These are phyloP conservation scores for Elsinoe necatrix DNA, from an alignment of 2,329 filamentous ascomycete species.

Conservation along the genomic window DNA sequence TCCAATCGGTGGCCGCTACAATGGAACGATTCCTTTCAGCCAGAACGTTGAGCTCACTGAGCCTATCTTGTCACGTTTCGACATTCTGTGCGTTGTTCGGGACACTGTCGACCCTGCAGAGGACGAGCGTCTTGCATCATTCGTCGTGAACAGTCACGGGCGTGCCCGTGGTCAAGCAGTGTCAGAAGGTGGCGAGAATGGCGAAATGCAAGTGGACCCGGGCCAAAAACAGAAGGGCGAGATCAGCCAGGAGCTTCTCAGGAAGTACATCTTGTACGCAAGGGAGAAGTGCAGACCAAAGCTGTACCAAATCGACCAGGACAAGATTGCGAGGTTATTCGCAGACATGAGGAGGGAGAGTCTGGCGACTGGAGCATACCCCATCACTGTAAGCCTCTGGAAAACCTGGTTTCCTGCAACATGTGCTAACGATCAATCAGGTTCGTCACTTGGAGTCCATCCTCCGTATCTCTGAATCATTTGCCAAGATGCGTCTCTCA, in stretches of 20 bases:
- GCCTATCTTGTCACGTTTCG: slow-evolving; percentile 94
- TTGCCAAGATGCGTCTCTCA: slow-evolving; percentile 95
- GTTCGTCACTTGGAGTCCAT: slow-evolving; percentile 97
- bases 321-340: slow-evolving; percentile 89
- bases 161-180: slow-evolving; percentile 58
- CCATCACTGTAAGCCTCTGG: slow-evolving; percentile 72
- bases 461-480: slow-evolving; percentile 87
- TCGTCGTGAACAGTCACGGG: slow-evolving; percentile 90
- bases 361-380: slow-evolving; percentile 88
- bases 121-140: slow-evolving; percentile 86
- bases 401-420: background rate
- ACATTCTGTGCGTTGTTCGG: slow-evolving; percentile 90
- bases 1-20: slow-evolving; percentile 92
- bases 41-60: slow-evolving; percentile 96
- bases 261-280: slow-evolving; percentile 96
- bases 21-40: slow-evolving; percentile 89
- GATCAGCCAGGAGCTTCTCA: slow-evolving; percentile 79
- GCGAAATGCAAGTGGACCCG: slow-evolving; percentile 49
- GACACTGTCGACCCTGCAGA: slow-evolving; percentile 89
- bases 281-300: slow-evolving; percentile 83
- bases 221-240: slow-evolving; percentile 49
- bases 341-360: slow-evolving; percentile 93
- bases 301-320: slow-evolving; percentile 94
- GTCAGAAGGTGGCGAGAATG: slow-evolving; percentile 42
- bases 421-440: slow-evolving; percentile 38